Conservation (phyloP, 2,329 filamentous ascomycete species). For the Tolypocladium pustulatum region DNA sequence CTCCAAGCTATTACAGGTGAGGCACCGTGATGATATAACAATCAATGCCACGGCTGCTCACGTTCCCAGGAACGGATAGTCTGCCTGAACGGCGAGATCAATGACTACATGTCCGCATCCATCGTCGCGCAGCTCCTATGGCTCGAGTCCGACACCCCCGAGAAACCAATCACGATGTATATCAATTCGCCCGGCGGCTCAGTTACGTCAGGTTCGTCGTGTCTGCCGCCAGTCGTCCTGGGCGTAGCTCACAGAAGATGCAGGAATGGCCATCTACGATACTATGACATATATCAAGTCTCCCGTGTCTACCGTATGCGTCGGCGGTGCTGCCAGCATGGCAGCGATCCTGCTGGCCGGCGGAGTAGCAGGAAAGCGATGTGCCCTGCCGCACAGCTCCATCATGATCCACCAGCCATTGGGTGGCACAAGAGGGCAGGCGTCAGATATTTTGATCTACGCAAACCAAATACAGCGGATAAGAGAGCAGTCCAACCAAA, state of each 20-base stretch:
- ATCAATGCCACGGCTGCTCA: neutral
- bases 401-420: constrained; percentile 97
- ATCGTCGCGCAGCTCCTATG: constrained; percentile 94
- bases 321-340: constrained; percentile 94
- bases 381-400: constrained; percentile 81
- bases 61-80: constrained; percentile 71
- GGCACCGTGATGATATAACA: constrained; percentile 3
- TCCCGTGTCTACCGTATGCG: constrained; percentile 87
- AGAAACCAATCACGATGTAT: constrained; percentile 93
- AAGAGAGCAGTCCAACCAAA: constrained; percentile 75
- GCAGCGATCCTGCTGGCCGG: constrained; percentile 80
- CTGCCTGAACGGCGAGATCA: constrained; percentile 83
- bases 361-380: constrained; percentile 75
- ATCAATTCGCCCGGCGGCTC: constrained; percentile 95
- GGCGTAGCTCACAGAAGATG: constrained; percentile 1
- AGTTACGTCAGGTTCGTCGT: constrained; percentile 53
- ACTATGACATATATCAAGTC: constrained; percentile 96
- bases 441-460: constrained; percentile 86
- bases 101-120: constrained; percentile 83
- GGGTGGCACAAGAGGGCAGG: constrained; percentile 57
- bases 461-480: constrained; percentile 92
- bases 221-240: neutral
- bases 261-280: constrained; percentile 82
- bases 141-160: constrained; percentile 91
- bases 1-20: constrained; percentile 65